Base-by-base conservation (phyloP, 2,329 filamentous ascomycete species). In the Penicillium vulpinum region DNA sequence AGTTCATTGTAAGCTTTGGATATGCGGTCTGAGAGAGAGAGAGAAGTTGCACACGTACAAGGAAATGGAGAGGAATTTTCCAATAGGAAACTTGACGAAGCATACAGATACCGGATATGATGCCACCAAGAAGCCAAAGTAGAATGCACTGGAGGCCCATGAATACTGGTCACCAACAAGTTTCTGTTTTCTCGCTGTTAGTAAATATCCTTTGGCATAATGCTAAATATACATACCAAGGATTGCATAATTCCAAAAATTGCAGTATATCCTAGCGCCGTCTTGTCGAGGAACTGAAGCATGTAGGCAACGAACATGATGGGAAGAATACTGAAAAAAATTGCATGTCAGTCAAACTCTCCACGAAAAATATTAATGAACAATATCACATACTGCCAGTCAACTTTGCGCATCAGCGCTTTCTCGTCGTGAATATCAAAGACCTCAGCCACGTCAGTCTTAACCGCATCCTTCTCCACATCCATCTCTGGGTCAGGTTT, bases 71-170 rank as follows among this genome's bases (percentile, higher is more conserved):
- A 82, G 74, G 61, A 81, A 78, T 59, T 78, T 79, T n/a, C 77
- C 81, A 6, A 82, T 76, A 2, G 77, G 79, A 2, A 83, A 68
- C 9, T 71, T 74, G 49, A 81, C 80, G 9, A 83, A 44, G 24
- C 41, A 44, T 44, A 76, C 0, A 82, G 70, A 43, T 59, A 55
- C 24, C 57, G 62, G 21, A 60, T 67, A 16, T 65, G 77, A 29
- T 79, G 77, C 52, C 81, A 77, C 8, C 76, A 77, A 33, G 77
- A 66, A n/a, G 80, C 80, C 80, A 56, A 83, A 78, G 62, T 82
- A 82, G 67, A 83, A 83, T 51, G 82, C 80, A 13, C 78, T 81
- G 18, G 75, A 76, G 57, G 70, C 59, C 82, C 81, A 84, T 13
- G 77, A 78, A 62, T 83, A 85, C 51, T 84, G 73, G 56, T 82